Evolutionary conservation across 768 basidiomycete genomes (phyloP).

Genomic region (Hypholoma fasciculare): DNA sequence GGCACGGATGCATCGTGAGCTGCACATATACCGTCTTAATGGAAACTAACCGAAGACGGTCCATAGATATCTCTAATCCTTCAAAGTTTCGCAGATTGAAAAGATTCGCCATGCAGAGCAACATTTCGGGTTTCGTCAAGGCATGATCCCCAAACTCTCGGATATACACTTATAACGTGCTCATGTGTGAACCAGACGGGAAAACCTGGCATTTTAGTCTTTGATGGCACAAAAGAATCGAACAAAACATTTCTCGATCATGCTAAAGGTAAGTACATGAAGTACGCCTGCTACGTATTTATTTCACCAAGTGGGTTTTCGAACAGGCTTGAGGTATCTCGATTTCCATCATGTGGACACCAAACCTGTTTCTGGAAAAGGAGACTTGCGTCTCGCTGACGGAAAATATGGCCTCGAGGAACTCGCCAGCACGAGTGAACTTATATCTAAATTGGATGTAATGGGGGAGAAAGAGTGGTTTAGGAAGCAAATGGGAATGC

Average conservation of each 20-base stretch:
- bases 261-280: slow-evolving; percentile 30
- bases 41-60: background rate
- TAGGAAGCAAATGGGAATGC: slow-evolving; percentile 35
- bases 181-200: slow-evolving; percentile 28
- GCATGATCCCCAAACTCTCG: slow-evolving; percentile 13
- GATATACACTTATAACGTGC: background rate
- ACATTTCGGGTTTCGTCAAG: slow-evolving; percentile 43
- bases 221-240: slow-evolving; percentile 34
- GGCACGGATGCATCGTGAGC: slow-evolving; percentile 44
- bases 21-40: background rate
- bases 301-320: background rate
- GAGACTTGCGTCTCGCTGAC: slow-evolving; percentile 19
- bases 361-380: slow-evolving; percentile 19
- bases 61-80: slow-evolving; percentile 37
- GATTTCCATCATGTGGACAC: slow-evolving; percentile 44
- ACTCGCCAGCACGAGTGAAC: slow-evolving; percentile 32
- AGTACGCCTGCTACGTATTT: background rate
- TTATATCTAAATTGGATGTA: slow-evolving; percentile 29
- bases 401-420: slow-evolving; percentile 34
- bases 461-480: slow-evolving; percentile 40
- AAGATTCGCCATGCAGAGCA: slow-evolving; percentile 33
- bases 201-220: slow-evolving; percentile 42
- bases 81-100: slow-evolving; percentile 43
- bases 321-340: slow-evolving; percentile 39
- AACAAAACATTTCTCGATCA: slow-evolving; percentile 38